These are phyloP conservation scores for Crataegus laevigata DNA, from an alignment of 306 rosid genomes.

Conservation along the genomic window DNA sequence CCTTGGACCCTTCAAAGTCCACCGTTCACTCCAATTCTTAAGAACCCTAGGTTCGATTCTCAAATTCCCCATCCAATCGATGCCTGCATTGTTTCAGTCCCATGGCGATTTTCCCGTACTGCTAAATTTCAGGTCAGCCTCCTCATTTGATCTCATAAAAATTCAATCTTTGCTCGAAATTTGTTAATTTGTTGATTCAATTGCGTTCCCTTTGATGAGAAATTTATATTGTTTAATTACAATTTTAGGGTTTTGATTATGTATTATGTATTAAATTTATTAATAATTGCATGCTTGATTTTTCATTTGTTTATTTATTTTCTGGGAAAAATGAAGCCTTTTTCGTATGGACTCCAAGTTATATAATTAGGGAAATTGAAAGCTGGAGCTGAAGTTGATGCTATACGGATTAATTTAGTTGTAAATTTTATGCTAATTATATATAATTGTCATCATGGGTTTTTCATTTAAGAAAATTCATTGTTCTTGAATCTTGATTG, in stretches of 20 bases:
- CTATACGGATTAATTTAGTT: neutral
- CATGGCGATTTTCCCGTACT: constrained; percentile 8
- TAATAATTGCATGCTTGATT: too few species aligned
- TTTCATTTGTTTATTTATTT: neutral
- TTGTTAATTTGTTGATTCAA: neutral
- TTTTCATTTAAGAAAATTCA: neutral
- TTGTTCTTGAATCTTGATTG: neutral
- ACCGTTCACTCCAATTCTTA: constrained; percentile 1
- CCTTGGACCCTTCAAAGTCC: neutral
- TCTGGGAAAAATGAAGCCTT: neutral
- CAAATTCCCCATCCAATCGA: neutral
- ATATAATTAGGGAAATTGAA: neutral
- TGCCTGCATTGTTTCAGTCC: constrained; percentile 11
- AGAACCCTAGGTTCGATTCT: neutral
- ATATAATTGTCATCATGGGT: neutral
- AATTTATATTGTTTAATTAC: neutral
- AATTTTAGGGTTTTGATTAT: neutral
- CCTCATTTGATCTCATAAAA: neutral
- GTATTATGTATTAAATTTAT: neutral
- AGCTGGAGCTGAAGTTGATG: neutral
- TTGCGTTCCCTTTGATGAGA: neutral
- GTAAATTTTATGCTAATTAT: neutral
- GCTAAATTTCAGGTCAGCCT: constrained; percentile 12
- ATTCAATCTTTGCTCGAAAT: neutral
- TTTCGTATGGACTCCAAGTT: neutral